Evolutionary conservation across 306 rosid genomes (phyloP).

Genomic region (Astragalus glycyphyllos): DNA sequence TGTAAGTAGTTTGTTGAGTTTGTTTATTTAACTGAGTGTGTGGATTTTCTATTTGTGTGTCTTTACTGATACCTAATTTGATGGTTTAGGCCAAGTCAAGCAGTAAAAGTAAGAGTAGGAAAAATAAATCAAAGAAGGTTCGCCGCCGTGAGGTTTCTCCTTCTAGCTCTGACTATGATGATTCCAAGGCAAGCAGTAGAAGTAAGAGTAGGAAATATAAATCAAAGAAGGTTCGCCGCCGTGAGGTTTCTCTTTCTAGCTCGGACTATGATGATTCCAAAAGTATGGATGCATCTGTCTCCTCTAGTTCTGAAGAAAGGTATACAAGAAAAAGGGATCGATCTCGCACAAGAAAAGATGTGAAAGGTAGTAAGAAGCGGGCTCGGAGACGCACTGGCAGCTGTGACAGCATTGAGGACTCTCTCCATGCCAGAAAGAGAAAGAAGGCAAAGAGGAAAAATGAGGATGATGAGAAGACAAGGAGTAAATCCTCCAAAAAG

Average conservation of each 20-base stretch:
- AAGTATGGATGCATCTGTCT: slow-evolving; percentile 46
- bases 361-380: slow-evolving; percentile 59
- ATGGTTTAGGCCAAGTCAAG: slow-evolving; percentile 58
- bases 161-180: too few species aligned
- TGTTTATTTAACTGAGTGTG: neutral
- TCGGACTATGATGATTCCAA: slow-evolving; percentile 60
- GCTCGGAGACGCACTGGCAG: slow-evolving; percentile 51
- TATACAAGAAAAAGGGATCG: slow-evolving; percentile 56
- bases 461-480: slow-evolving; percentile 48
- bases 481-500: slow-evolving; percentile 53
- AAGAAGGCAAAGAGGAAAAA: slow-evolving; percentile 58
- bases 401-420: slow-evolving; percentile 57
- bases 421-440: slow-evolving; percentile 61
- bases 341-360: slow-evolving; percentile 56
- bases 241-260: slow-evolving; percentile 54
- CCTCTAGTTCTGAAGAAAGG: slow-evolving; percentile 65
- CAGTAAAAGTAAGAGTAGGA: slow-evolving; percentile 58
- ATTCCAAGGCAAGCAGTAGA: slow-evolving; percentile 49
- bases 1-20: slow-evolving; percentile 22
- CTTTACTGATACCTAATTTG: slow-evolving; percentile 8
- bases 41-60: slow-evolving; percentile 24
- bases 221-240: slow-evolving; percentile 71
- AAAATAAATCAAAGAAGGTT: slow-evolving; percentile 70
- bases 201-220: slow-evolving; percentile 55
- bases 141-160: slow-evolving; percentile 43